Base-by-base conservation (phyloP, 2,329 filamentous ascomycete species). In the Trichoderma koningii region DNA sequence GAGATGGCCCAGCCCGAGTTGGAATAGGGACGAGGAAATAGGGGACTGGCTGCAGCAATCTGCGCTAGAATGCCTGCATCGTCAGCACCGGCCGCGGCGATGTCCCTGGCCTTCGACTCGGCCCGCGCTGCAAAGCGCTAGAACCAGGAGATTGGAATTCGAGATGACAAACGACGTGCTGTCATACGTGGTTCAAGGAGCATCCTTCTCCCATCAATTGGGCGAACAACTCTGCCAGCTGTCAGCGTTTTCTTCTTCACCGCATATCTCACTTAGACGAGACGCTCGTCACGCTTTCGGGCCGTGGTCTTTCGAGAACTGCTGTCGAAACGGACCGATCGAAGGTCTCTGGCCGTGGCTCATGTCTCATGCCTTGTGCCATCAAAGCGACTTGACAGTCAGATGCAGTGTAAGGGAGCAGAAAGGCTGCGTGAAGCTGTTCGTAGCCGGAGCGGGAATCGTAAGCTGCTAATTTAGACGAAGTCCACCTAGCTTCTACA, bases 31-130 rank as follows among this genome's bases (percentile, higher is more conserved):
- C 30, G 9, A 30, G 14, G 55, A 47, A n/a, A 10, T 30, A 28
- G 41, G 52, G 45, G 51, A 19, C 41, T 38, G 19, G 42, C 17
- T 47, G 59, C 59, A 44, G 41, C 38, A 63, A 55, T 23, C 6
- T 38, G 26, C 59, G 42, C 59, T 63, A 63, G 44, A 28, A 38
- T 26, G 59, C 59, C 50, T 47, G 59, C 50, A 63, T 63, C 59
- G 59, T 63, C 59, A 63, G 59, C 59, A 62, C 50, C 59, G 30
- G 38, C 23, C 23, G 59, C 50, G 26, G 50, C 59, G 59, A 34
- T 50, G 41, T 26, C 41, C 44, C 59, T 50, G 47, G 15, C 41
- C 44, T 5, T 63, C 59, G 50, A 63, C 59, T 63, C 59, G 59
- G 59, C 26, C 59, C 59, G 50, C 50, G n/a, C 50, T 55, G 26